These are phyloP conservation scores for Alternaria sp. DNA, from an alignment of 2,329 filamentous ascomycete genomes.

Conservation along the genomic window DNA sequence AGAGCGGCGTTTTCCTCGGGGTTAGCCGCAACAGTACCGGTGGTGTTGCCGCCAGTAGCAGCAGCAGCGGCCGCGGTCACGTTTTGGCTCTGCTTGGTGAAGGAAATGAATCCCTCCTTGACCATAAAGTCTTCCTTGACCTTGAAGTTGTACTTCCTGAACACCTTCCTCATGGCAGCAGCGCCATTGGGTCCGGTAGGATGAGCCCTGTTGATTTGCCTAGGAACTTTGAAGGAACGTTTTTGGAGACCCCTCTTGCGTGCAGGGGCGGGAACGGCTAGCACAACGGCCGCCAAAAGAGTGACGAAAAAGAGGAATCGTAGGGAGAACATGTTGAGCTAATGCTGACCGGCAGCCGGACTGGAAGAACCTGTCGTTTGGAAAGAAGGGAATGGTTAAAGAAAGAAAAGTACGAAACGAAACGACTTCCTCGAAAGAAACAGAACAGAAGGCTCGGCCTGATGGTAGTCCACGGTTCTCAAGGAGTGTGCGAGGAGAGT, in stretches of 20 bases:
- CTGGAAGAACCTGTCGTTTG: slow-evolving; percentile 27
- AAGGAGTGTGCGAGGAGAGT: slow-evolving; percentile 35
- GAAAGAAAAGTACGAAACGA: slow-evolving; percentile 33
- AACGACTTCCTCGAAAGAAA: slow-evolving; percentile 29
- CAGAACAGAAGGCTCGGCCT: slow-evolving; percentile 42
- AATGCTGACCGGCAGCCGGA: slow-evolving; percentile 52
- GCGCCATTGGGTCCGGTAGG: slow-evolving; percentile 62
- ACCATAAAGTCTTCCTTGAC: slow-evolving; percentile 31
- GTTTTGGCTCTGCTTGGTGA: slow-evolving; percentile 25
- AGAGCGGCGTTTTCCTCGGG: slow-evolving; percentile 72
- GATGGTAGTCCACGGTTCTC: slow-evolving; percentile 34
- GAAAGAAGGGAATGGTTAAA: slow-evolving; percentile 27
- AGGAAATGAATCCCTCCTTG: slow-evolving; percentile 52
- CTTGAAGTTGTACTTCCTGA: slow-evolving; percentile 69
- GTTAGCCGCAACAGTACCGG: slow-evolving; percentile 69
- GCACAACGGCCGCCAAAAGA: slow-evolving; percentile 57
- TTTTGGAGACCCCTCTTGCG: slow-evolving; percentile 53
- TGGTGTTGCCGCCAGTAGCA: slow-evolving; percentile 43
- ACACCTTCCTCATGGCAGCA: slow-evolving; percentile 69
- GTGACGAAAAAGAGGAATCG: slow-evolving; percentile 55
- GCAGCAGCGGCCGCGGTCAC: slow-evolving; percentile 36
- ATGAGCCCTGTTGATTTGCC: slow-evolving; percentile 65
- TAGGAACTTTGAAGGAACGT: slow-evolving; percentile 69
- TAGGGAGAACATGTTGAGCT: slow-evolving; percentile 47
- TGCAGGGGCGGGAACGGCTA: slow-evolving; percentile 56